Evolutionary conservation across 352 stramenopile genomes (phyloP).

Genomic region (Phytophthora sansomeana): DNA sequence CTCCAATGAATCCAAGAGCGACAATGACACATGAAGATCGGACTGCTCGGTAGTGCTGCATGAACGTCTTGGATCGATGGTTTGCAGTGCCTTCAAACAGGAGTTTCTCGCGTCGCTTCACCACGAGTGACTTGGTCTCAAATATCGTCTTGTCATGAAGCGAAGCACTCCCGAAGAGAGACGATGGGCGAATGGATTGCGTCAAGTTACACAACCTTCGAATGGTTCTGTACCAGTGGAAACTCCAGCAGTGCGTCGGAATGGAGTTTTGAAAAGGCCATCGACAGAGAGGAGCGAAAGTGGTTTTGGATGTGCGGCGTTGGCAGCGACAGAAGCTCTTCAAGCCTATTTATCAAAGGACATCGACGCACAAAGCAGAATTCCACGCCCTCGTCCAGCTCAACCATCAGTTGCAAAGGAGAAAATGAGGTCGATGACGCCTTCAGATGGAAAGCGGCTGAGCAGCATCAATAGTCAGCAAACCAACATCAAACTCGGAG

Average conservation of each 20-base stretch:
- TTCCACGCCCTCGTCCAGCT: slow-evolving; percentile 9
- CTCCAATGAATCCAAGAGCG: neutral
- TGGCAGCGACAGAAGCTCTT: slow-evolving; percentile 19
- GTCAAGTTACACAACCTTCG: neutral
- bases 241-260: neutral
- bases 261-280: slow-evolving; percentile 1
- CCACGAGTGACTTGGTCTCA: neutral
- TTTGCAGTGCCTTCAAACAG: neutral
- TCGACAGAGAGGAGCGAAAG: slow-evolving; percentile 5
- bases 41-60: slow-evolving; percentile 8
- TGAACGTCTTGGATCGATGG: neutral
- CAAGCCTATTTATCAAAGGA: slow-evolving; percentile 24
- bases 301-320: neutral
- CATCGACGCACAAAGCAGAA: slow-evolving; percentile 25
- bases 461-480: neutral
- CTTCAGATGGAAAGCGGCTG: neutral
- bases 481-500: neutral
- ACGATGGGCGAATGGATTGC: slow-evolving; percentile 28
- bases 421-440: neutral
- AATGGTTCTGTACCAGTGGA: neutral
- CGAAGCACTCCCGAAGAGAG: slow-evolving; percentile 11
- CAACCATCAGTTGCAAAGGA: neutral
- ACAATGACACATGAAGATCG: slow-evolving; percentile 6
- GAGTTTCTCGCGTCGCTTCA: slow-evolving; percentile 42
- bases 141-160: slow-evolving; percentile 19